A percentile compares a stretch with the other conserved stretches of the same genome.
Conservation (phyloP, 2,329 filamentous ascomycete species). For the Clonostachys solani region DNA sequence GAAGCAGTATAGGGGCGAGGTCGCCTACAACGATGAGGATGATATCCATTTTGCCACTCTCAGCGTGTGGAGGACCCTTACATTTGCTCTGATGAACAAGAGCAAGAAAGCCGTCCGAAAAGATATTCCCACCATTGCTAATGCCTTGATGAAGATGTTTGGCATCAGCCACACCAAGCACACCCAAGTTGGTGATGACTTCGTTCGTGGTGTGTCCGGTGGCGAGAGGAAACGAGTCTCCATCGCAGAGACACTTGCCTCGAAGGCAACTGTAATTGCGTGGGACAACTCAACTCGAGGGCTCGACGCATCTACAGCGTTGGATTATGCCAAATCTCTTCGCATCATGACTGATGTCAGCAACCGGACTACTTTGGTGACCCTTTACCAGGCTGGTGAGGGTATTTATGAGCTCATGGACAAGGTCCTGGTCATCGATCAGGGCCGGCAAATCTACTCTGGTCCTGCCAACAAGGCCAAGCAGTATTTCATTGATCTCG, state of each 20-base stretch:
- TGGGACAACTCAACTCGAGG: slow-evolving; percentile 82
- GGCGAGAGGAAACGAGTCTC: slow-evolving; percentile 78
- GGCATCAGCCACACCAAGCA: slow-evolving; percentile 72
- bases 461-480: slow-evolving; percentile 58
- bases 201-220: slow-evolving; percentile 69
- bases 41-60: slow-evolving; percentile 71
- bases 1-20: slow-evolving; percentile 68
- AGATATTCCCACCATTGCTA: slow-evolving; percentile 65
- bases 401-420: slow-evolving; percentile 57
- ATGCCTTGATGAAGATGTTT: slow-evolving; percentile 72
- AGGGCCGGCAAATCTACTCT: slow-evolving; percentile 64
- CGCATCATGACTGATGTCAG: slow-evolving; percentile 73
- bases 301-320: slow-evolving; percentile 73
- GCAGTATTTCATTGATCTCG: slow-evolving; percentile 62
- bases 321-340: slow-evolving; percentile 70
- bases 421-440: slow-evolving; percentile 74
- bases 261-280: slow-evolving; percentile 67
- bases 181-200: slow-evolving; percentile 72
- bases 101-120: slow-evolving; percentile 61
- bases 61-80: slow-evolving; percentile 74
- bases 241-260: slow-evolving; percentile 73
- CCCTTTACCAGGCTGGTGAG: slow-evolving; percentile 37
- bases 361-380: slow-evolving; percentile 48
- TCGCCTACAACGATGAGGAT: slow-evolving; percentile 75
- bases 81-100: slow-evolving; percentile 72